Percentiles rank a stretch among this genome's conserved stretches.
Conservation (phyloP, 106 monocot genomes). For the Hemerocallis citrina region DNA sequence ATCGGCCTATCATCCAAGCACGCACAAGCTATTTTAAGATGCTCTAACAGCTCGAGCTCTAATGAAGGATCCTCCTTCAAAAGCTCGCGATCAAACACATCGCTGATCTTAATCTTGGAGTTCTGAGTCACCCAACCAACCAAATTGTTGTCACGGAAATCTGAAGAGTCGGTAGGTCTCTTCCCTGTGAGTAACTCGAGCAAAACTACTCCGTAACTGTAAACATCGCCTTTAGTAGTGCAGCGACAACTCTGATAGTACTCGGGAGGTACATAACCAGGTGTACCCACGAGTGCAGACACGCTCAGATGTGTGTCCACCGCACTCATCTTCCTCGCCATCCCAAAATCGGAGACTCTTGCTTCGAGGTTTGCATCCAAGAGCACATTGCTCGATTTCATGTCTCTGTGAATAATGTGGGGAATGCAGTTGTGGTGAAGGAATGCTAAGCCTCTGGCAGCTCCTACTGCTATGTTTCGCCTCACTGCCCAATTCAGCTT, state of each 20-base stretch:
- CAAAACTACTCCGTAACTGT: slow-evolving; percentile 85
- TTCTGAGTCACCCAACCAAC: slow-evolving; percentile 86
- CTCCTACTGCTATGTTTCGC: slow-evolving; percentile 67
- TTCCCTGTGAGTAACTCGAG: slow-evolving; percentile 78
- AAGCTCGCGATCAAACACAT: slow-evolving; percentile 66
- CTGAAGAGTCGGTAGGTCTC: slow-evolving; percentile 60
- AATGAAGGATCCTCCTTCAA: slow-evolving; percentile 35
- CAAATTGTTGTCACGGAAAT: slow-evolving; percentile 79
- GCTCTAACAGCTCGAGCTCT: slow-evolving; percentile 59
- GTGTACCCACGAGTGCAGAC: slow-evolving; percentile 77
- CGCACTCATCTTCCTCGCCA: slow-evolving; percentile 71
- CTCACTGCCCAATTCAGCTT: slow-evolving; percentile 55
- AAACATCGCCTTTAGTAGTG: slow-evolving; percentile 87
- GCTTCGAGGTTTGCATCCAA: slow-evolving; percentile 68
- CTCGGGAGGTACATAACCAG: slow-evolving; percentile 88
- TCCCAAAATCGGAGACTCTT: slow-evolving; percentile 86
- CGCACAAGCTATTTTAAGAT: slow-evolving; percentile 70
- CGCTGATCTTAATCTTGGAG: slow-evolving; percentile 31
- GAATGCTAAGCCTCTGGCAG: slow-evolving; percentile 76
- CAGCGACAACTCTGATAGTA: slow-evolving; percentile 94
- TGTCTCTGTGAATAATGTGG: slow-evolving; percentile 90
- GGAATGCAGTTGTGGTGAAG: slow-evolving; percentile 91
- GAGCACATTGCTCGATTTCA: slow-evolving; percentile 93
- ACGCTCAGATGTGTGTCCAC: slow-evolving; percentile 87
- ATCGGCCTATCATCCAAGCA: slow-evolving; percentile 68